A percentile compares a stretch with the other conserved stretches of the same genome.
phyloP scores from a whole-genome alignment of 352 stramenopile genomes.

The Aphanomyces stellatus region DNA sequence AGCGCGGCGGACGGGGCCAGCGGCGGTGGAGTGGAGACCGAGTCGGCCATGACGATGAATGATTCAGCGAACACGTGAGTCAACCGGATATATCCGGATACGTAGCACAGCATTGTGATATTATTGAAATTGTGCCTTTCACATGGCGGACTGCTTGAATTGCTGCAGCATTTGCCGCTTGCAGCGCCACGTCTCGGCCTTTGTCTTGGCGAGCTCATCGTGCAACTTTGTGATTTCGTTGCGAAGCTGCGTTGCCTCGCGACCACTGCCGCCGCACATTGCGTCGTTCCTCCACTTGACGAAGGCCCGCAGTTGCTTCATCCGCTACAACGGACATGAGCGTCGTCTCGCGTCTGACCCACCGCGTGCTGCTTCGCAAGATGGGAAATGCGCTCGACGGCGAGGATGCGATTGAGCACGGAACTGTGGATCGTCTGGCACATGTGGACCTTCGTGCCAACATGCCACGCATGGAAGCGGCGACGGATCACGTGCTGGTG shows the following conservation, averaged over 20 bases:
- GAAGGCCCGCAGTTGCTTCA: slow-evolving; percentile 16
- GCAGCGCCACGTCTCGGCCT: slow-evolving; percentile 63
- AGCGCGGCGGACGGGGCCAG: background rate
- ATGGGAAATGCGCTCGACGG: slow-evolving; percentile 43
- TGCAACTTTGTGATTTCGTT: slow-evolving; percentile 62
- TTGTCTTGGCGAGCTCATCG: slow-evolving; percentile 52
- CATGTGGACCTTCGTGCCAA: slow-evolving; percentile 34
- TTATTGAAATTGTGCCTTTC: too few relatives aligned
- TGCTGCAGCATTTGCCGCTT: slow-evolving; percentile 73
- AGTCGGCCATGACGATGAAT: too few relatives aligned
- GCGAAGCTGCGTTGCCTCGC: slow-evolving; percentile 26
- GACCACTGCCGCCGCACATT: background rate
- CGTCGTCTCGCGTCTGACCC: background rate
- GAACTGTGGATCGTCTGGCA: slow-evolving; percentile 29
- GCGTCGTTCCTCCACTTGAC: background rate
- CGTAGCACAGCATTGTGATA: too few relatives aligned
- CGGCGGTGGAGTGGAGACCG: too few relatives aligned
- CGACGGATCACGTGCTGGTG: slow-evolving; percentile 33
- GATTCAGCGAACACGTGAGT: too few relatives aligned
- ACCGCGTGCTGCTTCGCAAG: slow-evolving; percentile 28
- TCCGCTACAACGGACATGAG: slow-evolving; percentile 15
- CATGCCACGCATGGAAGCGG: slow-evolving; percentile 30
- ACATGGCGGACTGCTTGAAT: slow-evolving; percentile 27
- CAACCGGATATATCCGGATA: too few relatives aligned
- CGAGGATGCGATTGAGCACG: slow-evolving; percentile 44